Percentiles rank a stretch among this genome's conserved stretches.
Evolutionary conservation across 768 basidiomycete genomes (phyloP).

Genomic region (Agaricus blazei): DNA sequence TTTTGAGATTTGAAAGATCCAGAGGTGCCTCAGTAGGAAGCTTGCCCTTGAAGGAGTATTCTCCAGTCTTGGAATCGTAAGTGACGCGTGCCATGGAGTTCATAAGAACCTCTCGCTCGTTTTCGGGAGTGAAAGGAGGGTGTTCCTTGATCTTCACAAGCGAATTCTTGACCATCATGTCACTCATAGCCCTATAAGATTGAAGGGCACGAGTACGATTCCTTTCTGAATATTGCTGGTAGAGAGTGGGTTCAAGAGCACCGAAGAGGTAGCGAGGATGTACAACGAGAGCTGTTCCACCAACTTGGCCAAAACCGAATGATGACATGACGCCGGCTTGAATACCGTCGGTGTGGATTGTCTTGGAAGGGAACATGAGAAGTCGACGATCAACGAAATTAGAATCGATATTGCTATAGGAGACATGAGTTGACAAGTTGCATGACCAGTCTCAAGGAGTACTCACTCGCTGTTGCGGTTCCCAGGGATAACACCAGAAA

Average conservation of each 20-base stretch:
- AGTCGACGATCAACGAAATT: slow-evolving; percentile 85
- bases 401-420: slow-evolving; percentile 81
- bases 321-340: slow-evolving; percentile 90
- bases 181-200: slow-evolving; percentile 88
- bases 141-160: slow-evolving; percentile 93
- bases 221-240: slow-evolving; percentile 69
- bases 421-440: neutral
- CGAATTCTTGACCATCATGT: slow-evolving; percentile 92
- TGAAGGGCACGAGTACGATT: slow-evolving; percentile 62
- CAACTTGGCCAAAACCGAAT: slow-evolving; percentile 98
- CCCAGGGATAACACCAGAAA: slow-evolving; percentile 85
- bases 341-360: slow-evolving; percentile 92
- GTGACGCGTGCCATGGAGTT: slow-evolving; percentile 90
- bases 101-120: slow-evolving; percentile 82
- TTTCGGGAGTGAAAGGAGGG: slow-evolving; percentile 82
- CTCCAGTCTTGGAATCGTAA: slow-evolving; percentile 79
- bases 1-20: slow-evolving; percentile 65
- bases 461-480: slow-evolving; percentile 96
- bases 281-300: slow-evolving; percentile 83
- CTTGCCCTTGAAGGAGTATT: slow-evolving; percentile 73
- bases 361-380: slow-evolving; percentile 96
- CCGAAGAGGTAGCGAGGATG: slow-evolving; percentile 92
- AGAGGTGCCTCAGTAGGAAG: slow-evolving; percentile 46
- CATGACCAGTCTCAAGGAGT: neutral
- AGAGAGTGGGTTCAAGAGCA: slow-evolving; percentile 70